Conservation (phyloP, 371 early-diverging fungal species). For the Mortierella sp. region DNA sequence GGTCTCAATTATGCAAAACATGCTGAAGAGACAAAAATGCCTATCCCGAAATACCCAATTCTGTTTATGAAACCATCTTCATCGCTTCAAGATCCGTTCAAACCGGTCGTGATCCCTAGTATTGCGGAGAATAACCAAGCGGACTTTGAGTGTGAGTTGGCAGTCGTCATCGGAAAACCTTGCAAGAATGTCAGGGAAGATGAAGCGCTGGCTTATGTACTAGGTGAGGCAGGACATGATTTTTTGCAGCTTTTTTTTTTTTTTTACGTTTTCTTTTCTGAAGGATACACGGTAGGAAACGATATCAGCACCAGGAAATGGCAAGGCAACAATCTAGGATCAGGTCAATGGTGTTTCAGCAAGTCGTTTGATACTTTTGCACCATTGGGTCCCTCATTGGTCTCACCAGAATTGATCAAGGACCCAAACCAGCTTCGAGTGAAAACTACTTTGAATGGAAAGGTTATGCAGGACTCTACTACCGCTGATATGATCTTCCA, state of each 20-base stretch:
- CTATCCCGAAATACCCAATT: constrained; percentile 65
- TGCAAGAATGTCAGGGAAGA: constrained; percentile 64
- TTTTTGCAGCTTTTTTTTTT: not conserved
- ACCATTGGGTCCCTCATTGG: constrained; percentile 71
- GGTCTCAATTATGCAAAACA: constrained; percentile 73
- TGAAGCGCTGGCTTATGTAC: constrained; percentile 66
- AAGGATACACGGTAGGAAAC: constrained; percentile 72
- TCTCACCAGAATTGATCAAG: constrained; percentile 61
- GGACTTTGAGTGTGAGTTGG: constrained; percentile 75
- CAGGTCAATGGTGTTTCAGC: constrained; percentile 72
- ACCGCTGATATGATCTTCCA: constrained; percentile 72
- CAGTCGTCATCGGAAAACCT: constrained; percentile 69
- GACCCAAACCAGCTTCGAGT: constrained; percentile 64
- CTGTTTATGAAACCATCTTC: constrained; percentile 68
- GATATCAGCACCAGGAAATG: constrained; percentile 73
- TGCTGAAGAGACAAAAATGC: constrained; percentile 64
- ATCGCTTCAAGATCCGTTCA: constrained; percentile 62
- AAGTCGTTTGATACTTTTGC: constrained; percentile 76
- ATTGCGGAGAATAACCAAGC: constrained; percentile 63
- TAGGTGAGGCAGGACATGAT: constrained; percentile 38
- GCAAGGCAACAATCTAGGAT: constrained; percentile 61
- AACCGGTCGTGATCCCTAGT: constrained; percentile 62
- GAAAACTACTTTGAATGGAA: constrained; percentile 62
- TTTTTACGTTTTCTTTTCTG: not conserved
- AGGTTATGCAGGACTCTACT: constrained; percentile 64